phyloP scores from a whole-genome alignment of 371 early-diverging fungal genomes.

The Circinella minor region DNA sequence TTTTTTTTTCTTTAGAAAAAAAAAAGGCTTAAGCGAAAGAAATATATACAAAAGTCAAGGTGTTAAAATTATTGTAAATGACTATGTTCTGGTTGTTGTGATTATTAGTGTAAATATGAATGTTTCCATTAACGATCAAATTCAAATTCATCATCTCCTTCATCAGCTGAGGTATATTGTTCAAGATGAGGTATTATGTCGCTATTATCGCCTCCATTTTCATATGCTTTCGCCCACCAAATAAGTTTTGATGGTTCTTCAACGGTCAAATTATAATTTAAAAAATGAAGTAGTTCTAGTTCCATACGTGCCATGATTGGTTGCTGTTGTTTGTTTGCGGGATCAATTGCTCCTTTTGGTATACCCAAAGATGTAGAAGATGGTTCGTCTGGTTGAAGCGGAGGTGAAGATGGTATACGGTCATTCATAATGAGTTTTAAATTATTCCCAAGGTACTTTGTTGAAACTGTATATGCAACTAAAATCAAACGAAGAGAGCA shows the following conservation, averaged over 20 bases:
- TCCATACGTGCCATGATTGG: constrained; percentile 16
- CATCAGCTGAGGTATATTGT: constrained; percentile 1
- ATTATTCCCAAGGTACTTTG: constrained; percentile 15
- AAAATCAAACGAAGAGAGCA: constrained; percentile 11
- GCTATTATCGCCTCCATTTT: not conserved
- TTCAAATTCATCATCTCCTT: constrained; percentile 3
- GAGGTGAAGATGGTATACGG: constrained; percentile 1
- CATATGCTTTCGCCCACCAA: constrained; percentile 15
- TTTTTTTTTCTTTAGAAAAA: too few relatives aligned
- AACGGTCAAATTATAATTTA: constrained; percentile 15
- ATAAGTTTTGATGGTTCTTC: constrained; percentile 9
- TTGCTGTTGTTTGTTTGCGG: not conserved
- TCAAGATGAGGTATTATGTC: not conserved
- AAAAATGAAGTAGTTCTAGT: constrained; percentile 18
- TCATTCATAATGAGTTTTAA: constrained; percentile 7
- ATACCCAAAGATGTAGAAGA: not conserved
- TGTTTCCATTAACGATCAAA: not conserved
- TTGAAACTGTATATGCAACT: constrained; percentile 16
- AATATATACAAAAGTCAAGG: too few relatives aligned
- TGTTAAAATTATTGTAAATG: too few relatives aligned
- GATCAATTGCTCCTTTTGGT: not conserved
- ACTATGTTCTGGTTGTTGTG: too few relatives aligned
- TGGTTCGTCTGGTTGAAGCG: not conserved
- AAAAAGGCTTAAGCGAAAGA: too few relatives aligned
- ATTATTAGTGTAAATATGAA: not conserved